Evolutionary conservation across 1,284 basidiomycete species (phyloP).

Genomic region (Cryptococcus depauperatus): DNA sequence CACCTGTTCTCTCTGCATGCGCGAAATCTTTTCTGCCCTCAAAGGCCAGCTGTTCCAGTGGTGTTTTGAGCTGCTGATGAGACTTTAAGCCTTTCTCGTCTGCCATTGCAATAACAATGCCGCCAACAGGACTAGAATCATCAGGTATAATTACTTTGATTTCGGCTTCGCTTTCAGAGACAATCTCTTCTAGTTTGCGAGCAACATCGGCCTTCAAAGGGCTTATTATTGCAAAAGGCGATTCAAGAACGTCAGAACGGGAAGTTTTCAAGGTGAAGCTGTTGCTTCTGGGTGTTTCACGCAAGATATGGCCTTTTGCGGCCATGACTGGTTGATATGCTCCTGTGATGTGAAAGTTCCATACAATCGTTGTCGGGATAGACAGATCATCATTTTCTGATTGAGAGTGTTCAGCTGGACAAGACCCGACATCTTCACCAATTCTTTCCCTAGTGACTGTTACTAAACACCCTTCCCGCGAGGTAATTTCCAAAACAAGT

Average conservation of each 20-base stretch:
- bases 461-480: constrained; percentile 70
- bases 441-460: constrained; percentile 58
- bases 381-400: constrained; percentile 4
- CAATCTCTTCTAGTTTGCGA: constrained; percentile 82
- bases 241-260: constrained; percentile 84
- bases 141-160: constrained; percentile 62
- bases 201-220: constrained; percentile 79
- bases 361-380: constrained; percentile 37
- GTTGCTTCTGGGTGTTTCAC: constrained; percentile 81
- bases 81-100: constrained; percentile 10
- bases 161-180: constrained; percentile 74
- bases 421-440: constrained; percentile 7
- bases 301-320: constrained; percentile 76
- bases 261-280: constrained; percentile 79
- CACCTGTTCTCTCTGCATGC: neutral
- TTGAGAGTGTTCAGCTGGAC: neutral
- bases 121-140: constrained; percentile 15
- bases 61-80: neutral
- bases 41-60: neutral
- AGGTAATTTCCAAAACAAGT: constrained; percentile 68
- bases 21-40: neutral
- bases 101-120: constrained; percentile 26
- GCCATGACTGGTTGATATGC: constrained; percentile 87
- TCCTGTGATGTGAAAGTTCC: constrained; percentile 87
- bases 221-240: constrained; percentile 58